Evolutionary conservation across 1,139 yeast species (phyloP).

Genomic region (Hansenula lynferdii): DNA sequence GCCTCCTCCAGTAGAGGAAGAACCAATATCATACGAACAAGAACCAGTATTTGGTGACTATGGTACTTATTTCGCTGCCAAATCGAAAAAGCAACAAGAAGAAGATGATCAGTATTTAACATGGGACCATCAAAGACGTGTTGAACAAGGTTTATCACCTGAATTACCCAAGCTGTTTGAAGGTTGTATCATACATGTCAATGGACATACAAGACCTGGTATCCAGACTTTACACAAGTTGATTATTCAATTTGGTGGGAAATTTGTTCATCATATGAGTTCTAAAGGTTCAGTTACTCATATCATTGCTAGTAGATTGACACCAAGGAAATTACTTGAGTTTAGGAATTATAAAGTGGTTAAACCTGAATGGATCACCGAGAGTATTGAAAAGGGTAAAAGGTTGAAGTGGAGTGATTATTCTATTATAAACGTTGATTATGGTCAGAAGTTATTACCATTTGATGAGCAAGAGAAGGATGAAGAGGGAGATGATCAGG

Average conservation of each 20-base stretch:
- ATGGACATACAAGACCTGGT: constrained; percentile 83
- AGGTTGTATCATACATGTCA: constrained; percentile 67
- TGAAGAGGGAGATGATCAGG: constrained; percentile 2
- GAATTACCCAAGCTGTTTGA: constrained; percentile 42
- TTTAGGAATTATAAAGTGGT: constrained; percentile 71
- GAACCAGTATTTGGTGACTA: constrained; percentile 61
- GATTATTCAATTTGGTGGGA: constrained; percentile 78
- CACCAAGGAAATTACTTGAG: constrained; percentile 68
- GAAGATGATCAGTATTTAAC: constrained; percentile 51
- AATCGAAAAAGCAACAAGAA: constrained; percentile 60
- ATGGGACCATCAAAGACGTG: constrained; percentile 42
- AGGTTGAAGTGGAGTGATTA: constrained; percentile 68
- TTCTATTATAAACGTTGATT: constrained; percentile 47
- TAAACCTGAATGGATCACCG: constrained; percentile 76
- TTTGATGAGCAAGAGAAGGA: constrained; percentile 12
- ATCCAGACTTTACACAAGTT: constrained; percentile 65
- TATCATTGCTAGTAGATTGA: constrained; percentile 71
- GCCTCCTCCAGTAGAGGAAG: not conserved
- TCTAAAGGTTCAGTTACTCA: constrained; percentile 79
- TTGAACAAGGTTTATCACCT: constrained; percentile 9
- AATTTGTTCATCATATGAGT: constrained; percentile 59
- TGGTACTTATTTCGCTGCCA: constrained; percentile 62
- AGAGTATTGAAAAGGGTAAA: constrained; percentile 44
- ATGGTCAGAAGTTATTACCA: constrained; percentile 42
- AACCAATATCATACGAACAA: not conserved